Evolutionary conservation across 2,329 filamentous ascomycete species (phyloP), one percentile per base, ranked within the genome.

Genomic region (Fusarium metavorans): DNA sequence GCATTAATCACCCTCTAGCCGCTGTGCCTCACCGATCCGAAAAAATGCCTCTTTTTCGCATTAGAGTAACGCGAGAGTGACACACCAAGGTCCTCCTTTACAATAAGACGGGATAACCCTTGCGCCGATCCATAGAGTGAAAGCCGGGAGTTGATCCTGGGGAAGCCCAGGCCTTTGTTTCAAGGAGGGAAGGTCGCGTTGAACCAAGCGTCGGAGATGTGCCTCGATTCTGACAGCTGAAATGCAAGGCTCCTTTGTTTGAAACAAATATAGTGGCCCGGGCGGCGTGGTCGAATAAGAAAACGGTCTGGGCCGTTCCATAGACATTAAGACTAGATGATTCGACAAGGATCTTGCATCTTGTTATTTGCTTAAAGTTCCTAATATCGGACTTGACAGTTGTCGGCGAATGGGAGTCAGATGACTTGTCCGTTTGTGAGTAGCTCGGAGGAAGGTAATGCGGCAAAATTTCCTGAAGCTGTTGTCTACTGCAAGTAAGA

Each of bases 141-240:
- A 56, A 35, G 25, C 61, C 32, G 27, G 27, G 35, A 43, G 25
- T 23, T 25, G 14, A 52, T 13, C 18, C 35, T 27, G 32, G 30
- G 52, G 30, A 32, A 48, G 23, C 39, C 54, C 9, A 39, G 37
- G 10, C 30, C 9, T n/a, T n/a, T 25, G 37, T 50, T 61, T 48
- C 18, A 61, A 56, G 41, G 43, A 45, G 35, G n/a, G 43, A 27
- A n/a, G 18, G 27, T 39, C 27, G 23, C 23, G 43, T 32, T 39
- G 32, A 39, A 30, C 30, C 13, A 50, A 48, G 50, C 32, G 50
- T 50, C 64, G 64, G 64, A 34, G 56, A 66, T 61, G 50, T 66
- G 64, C 43, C 64, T 61, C 32, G 34, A 66, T 66, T 66, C 43
- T 66, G 64, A 27, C 25, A 66, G 64, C 64, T 66, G 64, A 66